A percentile compares a stretch with the other conserved stretches of the same genome.
phyloP scores from a whole-genome alignment of 768 basidiomycete species.

The Mrakia frigida region DNA sequence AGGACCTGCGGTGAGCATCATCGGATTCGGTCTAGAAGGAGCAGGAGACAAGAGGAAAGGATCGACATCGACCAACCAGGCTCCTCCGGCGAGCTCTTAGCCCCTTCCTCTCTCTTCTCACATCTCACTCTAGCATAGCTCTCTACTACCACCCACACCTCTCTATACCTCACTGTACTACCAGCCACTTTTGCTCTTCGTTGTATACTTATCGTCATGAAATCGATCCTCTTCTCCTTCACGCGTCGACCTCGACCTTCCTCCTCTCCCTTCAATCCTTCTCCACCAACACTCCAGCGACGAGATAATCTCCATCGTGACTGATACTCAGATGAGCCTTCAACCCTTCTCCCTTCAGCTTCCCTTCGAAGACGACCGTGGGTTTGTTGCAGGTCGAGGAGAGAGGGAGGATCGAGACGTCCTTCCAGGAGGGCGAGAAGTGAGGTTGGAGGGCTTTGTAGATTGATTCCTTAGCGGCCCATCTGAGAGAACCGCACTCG shows the following conservation, averaged over 20 bases:
- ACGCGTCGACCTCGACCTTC: neutral
- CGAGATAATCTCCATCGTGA: slow-evolving; percentile 30
- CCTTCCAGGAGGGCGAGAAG: slow-evolving; percentile 28
- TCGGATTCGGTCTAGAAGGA: slow-evolving; percentile 19
- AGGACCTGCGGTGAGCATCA: slow-evolving; percentile 22
- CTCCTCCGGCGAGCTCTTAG: no score
- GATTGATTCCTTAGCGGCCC: slow-evolving; percentile 30
- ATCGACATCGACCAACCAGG: neutral
- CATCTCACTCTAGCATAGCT: neutral
- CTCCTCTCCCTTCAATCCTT: neutral
- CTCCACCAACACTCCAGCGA: slow-evolving; percentile 31
- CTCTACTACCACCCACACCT: neutral
- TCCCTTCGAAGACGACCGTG: neutral
- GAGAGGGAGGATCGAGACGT: slow-evolving; percentile 23
- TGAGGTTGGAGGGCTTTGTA: slow-evolving; percentile 32
- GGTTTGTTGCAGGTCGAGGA: slow-evolving; percentile 6
- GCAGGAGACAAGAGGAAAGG: neutral
- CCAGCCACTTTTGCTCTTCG: neutral
- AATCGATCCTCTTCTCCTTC: neutral
- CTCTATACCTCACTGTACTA: neutral
- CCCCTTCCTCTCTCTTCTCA: neutral
- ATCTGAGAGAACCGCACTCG: neutral
- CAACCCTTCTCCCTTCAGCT: neutral
- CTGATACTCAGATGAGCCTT: slow-evolving; percentile 29
- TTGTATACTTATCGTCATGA: neutral